Base-by-base conservation (phyloP, 495 filamentous ascomycete genomes). In the Melanomma pulvis-pyrius region DNA sequence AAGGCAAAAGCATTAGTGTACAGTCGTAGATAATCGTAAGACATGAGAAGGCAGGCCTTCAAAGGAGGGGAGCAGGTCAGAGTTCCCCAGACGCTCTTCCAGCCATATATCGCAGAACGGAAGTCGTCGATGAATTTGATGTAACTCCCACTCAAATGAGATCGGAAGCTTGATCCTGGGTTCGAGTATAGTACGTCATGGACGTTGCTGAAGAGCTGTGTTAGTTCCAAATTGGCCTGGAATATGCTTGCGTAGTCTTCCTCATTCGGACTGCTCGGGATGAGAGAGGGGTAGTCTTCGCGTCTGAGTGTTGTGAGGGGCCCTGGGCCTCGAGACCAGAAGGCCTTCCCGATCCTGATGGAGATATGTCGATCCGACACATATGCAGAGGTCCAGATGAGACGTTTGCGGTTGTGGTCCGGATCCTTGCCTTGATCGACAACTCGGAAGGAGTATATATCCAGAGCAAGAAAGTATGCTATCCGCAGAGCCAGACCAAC, bases 41-140 rank as follows among this genome's bases (percentile, higher is more conserved):
- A 87, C 54, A 88, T 76, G 30, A 86, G 76, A 29, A 88, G 67
- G 11, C 81, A 86, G 21, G 80, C 79, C 63, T 84, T 85, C 55
- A 88, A 81, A 2, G 80, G 80, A 5, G 80, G 73, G 6, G 86
- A 87, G 70, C 69, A 75, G 21, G 80, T 79, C 39, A 87, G 70
- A 32, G 80, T 82, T 11, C 85, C 85, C 86, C 85, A 88, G 9
- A 82, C 77, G 29, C 82, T 84, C 68, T 88, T 86, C 86, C 86
- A 88, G 32, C 82, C 81, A 61, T 84, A 75, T 15, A 88, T 87
- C 11, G 82, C 82, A 15, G 82, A 78, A 0, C 85, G 83, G 67
- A 88, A 88, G 68, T 88, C 86, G 72, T 88, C 86, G 25, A 86
- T 84, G 71, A 86, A 86, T 73, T 87, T 87, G 46, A 87, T 86